These are phyloP conservation scores for Crithidia sp. DNA, from an alignment of 208 protist genomes.

Conservation along the genomic window DNA sequence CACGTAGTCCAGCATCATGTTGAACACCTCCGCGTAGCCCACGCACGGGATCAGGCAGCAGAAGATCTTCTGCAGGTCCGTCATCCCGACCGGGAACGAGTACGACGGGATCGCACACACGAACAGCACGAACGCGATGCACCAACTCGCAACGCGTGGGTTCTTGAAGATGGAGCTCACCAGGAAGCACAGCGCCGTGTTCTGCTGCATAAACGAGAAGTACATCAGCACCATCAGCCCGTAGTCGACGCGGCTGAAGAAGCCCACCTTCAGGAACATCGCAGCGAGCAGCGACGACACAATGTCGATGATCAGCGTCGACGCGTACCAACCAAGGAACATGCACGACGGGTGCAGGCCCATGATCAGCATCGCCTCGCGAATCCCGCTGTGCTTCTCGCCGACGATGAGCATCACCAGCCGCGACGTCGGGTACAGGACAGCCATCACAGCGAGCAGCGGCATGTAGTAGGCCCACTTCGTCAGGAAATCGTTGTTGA, in stretches of 20 bases:
- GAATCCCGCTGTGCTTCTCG: slow-evolving; percentile 80
- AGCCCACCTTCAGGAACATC: slow-evolving; percentile 67
- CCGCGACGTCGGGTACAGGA: slow-evolving; percentile 71
- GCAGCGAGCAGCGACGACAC: slow-evolving; percentile 56
- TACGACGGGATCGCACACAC: slow-evolving; percentile 68
- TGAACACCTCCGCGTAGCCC: slow-evolving; percentile 57
- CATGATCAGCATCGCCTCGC: slow-evolving; percentile 92
- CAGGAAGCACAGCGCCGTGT: slow-evolving; percentile 70
- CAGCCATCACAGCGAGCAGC: slow-evolving; percentile 73
- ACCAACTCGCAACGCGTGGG: slow-evolving; percentile 70
- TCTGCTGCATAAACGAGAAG: slow-evolving; percentile 79
- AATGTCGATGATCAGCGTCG: slow-evolving; percentile 61
- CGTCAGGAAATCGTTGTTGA: slow-evolving; percentile 59
- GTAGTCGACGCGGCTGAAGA: slow-evolving; percentile 60
- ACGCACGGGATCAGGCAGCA: slow-evolving; percentile 67
- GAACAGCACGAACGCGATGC: slow-evolving; percentile 71
- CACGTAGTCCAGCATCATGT: slow-evolving; percentile 62
- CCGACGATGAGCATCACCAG: slow-evolving; percentile 74
- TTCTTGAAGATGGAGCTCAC: slow-evolving; percentile 82
- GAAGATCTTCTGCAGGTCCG: slow-evolving; percentile 40
- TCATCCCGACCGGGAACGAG: slow-evolving; percentile 67
- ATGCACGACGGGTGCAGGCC: slow-evolving; percentile 75
- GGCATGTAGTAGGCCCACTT: slow-evolving; percentile 77
- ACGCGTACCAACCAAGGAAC: slow-evolving; percentile 74
- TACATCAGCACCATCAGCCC: slow-evolving; percentile 75